phyloP scores from a whole-genome alignment of 331 rosid species.

The Malus hybrid region DNA sequence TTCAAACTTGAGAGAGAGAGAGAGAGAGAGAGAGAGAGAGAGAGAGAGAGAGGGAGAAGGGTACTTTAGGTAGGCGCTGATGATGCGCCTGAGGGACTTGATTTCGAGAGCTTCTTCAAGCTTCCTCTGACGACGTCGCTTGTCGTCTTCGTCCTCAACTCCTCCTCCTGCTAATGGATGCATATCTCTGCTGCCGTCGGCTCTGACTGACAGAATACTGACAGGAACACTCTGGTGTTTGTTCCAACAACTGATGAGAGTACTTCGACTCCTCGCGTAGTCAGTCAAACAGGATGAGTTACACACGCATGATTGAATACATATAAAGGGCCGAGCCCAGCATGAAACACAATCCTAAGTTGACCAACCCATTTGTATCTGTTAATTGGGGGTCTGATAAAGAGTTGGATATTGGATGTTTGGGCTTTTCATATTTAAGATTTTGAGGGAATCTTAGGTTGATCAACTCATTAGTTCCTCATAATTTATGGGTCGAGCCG shows the following conservation, averaged over 20 bases:
- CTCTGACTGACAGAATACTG: not conserved
- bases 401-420: too few species aligned
- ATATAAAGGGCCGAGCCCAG: not conserved
- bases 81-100: constrained; percentile 81
- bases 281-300: not conserved
- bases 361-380: too few species aligned
- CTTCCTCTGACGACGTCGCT: constrained; percentile 53
- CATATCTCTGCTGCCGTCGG: not conserved
- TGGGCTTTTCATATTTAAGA: too few species aligned
- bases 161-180: not conserved
- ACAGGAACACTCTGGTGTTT: too few species aligned
- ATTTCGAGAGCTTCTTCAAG: constrained; percentile 88
- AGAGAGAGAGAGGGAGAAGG: not conserved
- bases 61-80: constrained; percentile 91
- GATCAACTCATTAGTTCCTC: too few species aligned
- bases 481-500: too few species aligned
- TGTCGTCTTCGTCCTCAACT: constrained; percentile 26
- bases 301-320: not conserved
- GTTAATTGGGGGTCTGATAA: too few species aligned
- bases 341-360: not conserved
- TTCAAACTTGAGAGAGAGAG: not conserved
- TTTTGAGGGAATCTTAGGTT: too few species aligned
- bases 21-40: not conserved
- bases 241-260: not conserved
- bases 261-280: not conserved